Evolutionary conservation across 2,329 filamentous ascomycete species (phyloP).

Genomic region (Daldinia eschscholtzii): DNA sequence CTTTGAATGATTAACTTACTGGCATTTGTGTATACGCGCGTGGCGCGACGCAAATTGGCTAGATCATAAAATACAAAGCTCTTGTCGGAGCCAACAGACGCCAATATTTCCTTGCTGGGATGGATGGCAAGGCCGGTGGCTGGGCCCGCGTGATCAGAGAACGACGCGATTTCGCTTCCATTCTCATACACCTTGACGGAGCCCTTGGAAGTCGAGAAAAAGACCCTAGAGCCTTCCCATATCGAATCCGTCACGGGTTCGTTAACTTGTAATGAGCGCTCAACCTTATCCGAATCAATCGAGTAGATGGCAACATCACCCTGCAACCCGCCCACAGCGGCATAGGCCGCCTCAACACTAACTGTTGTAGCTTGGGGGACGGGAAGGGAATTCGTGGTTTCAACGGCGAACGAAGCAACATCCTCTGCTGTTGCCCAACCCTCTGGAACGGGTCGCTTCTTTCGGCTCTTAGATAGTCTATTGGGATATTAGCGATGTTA

Average conservation of each 20-base stretch:
- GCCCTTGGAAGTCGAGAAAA: slow-evolving; percentile 81
- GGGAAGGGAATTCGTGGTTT: slow-evolving; percentile 61
- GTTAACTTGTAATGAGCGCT: slow-evolving; percentile 75
- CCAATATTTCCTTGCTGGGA: slow-evolving; percentile 84
- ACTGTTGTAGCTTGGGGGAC: slow-evolving; percentile 65
- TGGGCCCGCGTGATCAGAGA: slow-evolving; percentile 85
- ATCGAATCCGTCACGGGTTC: slow-evolving; percentile 75
- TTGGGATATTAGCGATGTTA: slow-evolving; percentile 37
- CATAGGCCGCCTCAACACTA: slow-evolving; percentile 70
- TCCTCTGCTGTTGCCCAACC: slow-evolving; percentile 85
- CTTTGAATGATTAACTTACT: slow-evolving; percentile 66
- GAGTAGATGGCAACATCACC: slow-evolving; percentile 83
- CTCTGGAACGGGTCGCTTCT: slow-evolving; percentile 87
- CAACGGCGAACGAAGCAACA: slow-evolving; percentile 65
- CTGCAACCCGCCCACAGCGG: slow-evolving; percentile 79
- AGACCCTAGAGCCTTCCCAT: slow-evolving; percentile 76
- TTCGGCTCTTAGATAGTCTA: slow-evolving; percentile 87
- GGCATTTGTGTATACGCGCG: slow-evolving; percentile 83
- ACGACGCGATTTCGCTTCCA: slow-evolving; percentile 75
- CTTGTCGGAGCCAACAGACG: slow-evolving; percentile 91
- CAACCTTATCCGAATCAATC: slow-evolving; percentile 73
- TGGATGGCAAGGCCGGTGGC: slow-evolving; percentile 84
- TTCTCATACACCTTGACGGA: slow-evolving; percentile 83
- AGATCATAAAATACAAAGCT: slow-evolving; percentile 93
- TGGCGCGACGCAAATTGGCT: slow-evolving; percentile 73